Base-by-base conservation (phyloP, 352 stramenopile species). In the Phytopythium mirpurense region DNA sequence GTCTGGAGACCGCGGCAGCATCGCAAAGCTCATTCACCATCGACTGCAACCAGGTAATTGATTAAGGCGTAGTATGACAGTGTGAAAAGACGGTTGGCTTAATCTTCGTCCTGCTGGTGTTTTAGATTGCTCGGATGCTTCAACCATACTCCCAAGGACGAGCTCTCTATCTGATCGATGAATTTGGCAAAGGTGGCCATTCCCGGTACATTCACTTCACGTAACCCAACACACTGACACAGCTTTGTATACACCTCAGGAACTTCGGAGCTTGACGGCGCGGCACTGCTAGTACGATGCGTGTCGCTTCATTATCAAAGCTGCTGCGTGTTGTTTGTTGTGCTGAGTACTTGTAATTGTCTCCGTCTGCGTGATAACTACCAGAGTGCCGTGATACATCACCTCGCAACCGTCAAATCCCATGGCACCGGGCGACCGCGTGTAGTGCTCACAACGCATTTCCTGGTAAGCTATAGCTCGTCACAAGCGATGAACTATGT, bases 11-110 rank as follows among this genome's bases (percentile, higher is more conserved):
- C 26, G 74, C 70, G 9, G 74, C 67, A 31, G 65, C 89, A 15
- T 83, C 77, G 3, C 83, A 93, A 42, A 93, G 83, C 52, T 93
- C 85, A 7, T 95, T 95, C 48, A 93, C 85, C 8, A 93, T 95
- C 34, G 85, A 95, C 60, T 93, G 81, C 62, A 88, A 78, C 26
- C 85, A 95, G 70, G 85, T 93, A 58, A 15, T n/a, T n/a, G n/a
- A n/a, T n/a, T n/a, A n/a, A n/a, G n/a, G n/a, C n/a, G n/a, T n/a
- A n/a, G n/a, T n/a, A n/a, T n/a, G n/a, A n/a, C n/a, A n/a, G n/a
- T n/a, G n/a, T n/a, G n/a, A n/a, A n/a, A n/a, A n/a, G n/a, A n/a
- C n/a, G n/a, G n/a, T n/a, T n/a, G n/a, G n/a, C n/a, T n/a, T n/a
- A n/a, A n/a, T n/a, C n/a, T n/a, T n/a, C n/a, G n/a, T n/a, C n/a